Evolutionary conservation across 768 basidiomycete genomes (phyloP).

Genomic region (Infundibulicybe gibba): DNA sequence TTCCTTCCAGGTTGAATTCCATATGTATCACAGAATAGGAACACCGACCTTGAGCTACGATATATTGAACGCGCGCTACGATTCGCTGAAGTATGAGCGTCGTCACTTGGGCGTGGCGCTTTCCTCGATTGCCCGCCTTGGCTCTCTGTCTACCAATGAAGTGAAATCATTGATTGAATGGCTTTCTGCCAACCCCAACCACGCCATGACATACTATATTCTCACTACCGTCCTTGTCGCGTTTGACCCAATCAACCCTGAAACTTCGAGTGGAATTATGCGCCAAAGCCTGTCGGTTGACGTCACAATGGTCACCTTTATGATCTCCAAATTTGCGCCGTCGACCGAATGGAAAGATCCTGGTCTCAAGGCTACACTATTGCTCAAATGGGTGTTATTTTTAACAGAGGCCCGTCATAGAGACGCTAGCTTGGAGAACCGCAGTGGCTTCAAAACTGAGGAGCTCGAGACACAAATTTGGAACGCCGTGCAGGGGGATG

Average conservation of each 20-base stretch:
- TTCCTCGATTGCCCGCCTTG: slow-evolving; percentile 59
- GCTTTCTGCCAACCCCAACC: slow-evolving; percentile 61
- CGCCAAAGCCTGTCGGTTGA: slow-evolving; percentile 49
- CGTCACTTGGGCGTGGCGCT: slow-evolving; percentile 63
- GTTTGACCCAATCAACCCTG: slow-evolving; percentile 64
- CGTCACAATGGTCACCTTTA: slow-evolving; percentile 42
- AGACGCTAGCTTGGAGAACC: slow-evolving; percentile 60
- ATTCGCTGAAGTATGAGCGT: slow-evolving; percentile 74
- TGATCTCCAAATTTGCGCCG: slow-evolving; percentile 55
- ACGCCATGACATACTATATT: slow-evolving; percentile 66
- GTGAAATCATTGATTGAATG: slow-evolving; percentile 67
- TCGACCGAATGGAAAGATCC: slow-evolving; percentile 62
- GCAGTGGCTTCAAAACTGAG: slow-evolving; percentile 67
- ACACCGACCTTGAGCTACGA: slow-evolving; percentile 57
- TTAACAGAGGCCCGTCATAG: slow-evolving; percentile 72
- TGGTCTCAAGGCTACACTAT: slow-evolving; percentile 65
- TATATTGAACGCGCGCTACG: slow-evolving; percentile 62
- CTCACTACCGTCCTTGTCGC: slow-evolving; percentile 61
- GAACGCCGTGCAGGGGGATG: slow-evolving; percentile 80
- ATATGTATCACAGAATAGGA: slow-evolving; percentile 22
- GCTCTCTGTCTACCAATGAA: slow-evolving; percentile 56
- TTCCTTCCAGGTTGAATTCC: not conserved
- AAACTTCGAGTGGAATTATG: slow-evolving; percentile 34
- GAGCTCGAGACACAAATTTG: slow-evolving; percentile 80
- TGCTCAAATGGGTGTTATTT: slow-evolving; percentile 89